Base-by-base conservation (phyloP, 495 filamentous ascomycete genomes). In the Penicillium maclennaniae region DNA sequence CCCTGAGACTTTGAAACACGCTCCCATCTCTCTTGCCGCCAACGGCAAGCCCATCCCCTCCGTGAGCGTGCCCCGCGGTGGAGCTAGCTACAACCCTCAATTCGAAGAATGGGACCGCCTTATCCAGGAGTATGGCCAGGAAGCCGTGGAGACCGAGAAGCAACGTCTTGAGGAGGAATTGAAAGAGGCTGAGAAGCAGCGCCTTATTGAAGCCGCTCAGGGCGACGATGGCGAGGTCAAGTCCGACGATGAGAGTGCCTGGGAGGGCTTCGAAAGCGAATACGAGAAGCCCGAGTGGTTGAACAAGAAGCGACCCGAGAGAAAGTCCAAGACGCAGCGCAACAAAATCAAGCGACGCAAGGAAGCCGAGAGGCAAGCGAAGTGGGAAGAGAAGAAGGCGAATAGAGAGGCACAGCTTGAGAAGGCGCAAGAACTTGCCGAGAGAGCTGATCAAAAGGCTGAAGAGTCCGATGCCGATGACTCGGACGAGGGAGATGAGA, bases 301-400 rank as follows among this genome's bases (percentile, higher is more conserved):
- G 51, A 87, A 80, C 67, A 79, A 78, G 59, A 92, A 90, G 71
- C 75, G 83, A 50, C 83, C 88, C 9, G 80, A 87, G 65, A 78
- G 93, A 59, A 98, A 98, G 74, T 89, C 89, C 20, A 87, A 83
- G 59, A 78, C 83, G 3, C 87, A 97, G 68, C 76, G 90, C 53
- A 97, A 97, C 70, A 92, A 86, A 65, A 82, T 87, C 52, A 89
- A 89, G 69, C 79, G 90, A 49, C 80, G 88, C 58, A 97, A 97
- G 73, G 91, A 91, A 63, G 85, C 85, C 49, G 92, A 96, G 71
- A 75, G 84, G 51, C 73, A 79, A 53, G 78, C 78, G 14, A 85
- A 83, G 56, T 85, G 85, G 73, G 87, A 91, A 49, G 82, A 80
- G 23, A 78, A 83, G 59, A 80, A 84, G 67, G 88, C 88, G 70